phyloP scores from a whole-genome alignment of 1,139 yeast genomes.

The Scheffersomyces insectosa region DNA sequence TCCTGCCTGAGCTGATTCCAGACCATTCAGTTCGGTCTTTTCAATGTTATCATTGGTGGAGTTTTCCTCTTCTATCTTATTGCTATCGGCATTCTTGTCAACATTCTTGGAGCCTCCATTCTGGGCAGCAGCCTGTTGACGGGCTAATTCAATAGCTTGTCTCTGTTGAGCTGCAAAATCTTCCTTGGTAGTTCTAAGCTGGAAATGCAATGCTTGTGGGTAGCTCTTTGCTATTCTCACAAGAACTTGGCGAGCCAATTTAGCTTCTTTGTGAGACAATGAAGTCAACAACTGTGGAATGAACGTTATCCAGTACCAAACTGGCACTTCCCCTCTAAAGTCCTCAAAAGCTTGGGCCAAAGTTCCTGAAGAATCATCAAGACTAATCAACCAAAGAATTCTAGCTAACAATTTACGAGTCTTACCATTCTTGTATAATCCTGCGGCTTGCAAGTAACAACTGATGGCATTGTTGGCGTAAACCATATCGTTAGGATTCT shows the following conservation, averaged over 20 bases:
- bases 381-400: conserved; percentile 87
- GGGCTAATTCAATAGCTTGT: conserved; percentile 65
- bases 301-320: conserved; percentile 98
- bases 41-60: conserved; percentile 2
- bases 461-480: conserved; percentile 93
- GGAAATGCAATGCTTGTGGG: conserved; percentile 97
- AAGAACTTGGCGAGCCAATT: conserved; percentile 81
- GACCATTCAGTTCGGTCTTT: background rate
- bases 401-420: conserved; percentile 86
- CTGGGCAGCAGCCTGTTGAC: conserved; percentile 25
- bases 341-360: conserved; percentile 86
- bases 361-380: conserved; percentile 84
- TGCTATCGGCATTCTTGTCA: conserved; percentile 4
- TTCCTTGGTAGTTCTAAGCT: conserved; percentile 90
- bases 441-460: conserved; percentile 97
- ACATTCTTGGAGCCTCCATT: conserved; percentile 9
- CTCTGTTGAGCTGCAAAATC: conserved; percentile 88
- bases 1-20: conserved; percentile 1
- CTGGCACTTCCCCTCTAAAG: conserved; percentile 94
- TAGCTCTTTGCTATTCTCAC: conserved; percentile 92
- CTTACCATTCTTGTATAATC: conserved; percentile 88
- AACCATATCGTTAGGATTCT: conserved; percentile 77
- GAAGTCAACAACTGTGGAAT: conserved; percentile 93
- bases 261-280: conserved; percentile 87
- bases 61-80: conserved; percentile 3